phyloP scores from a whole-genome alignment of 2,329 filamentous ascomycete genomes.

The Colletotrichum magnum region DNA sequence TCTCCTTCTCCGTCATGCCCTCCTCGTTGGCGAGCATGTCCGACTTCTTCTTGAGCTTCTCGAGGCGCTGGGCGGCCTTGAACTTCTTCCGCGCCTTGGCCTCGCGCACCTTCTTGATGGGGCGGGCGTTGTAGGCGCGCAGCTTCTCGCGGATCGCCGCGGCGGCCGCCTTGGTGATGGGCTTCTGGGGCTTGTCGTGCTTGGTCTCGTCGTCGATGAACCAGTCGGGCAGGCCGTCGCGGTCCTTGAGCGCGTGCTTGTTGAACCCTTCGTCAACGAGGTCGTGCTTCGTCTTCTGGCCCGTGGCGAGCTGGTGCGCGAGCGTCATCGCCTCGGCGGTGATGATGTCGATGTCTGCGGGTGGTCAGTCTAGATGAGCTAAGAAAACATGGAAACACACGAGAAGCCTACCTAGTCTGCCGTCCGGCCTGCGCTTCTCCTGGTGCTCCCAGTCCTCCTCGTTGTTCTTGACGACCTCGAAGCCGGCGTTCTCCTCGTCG shows the following conservation, averaged over 20 bases:
- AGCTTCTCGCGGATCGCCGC: constrained; percentile 94
- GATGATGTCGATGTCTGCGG: constrained; percentile 92
- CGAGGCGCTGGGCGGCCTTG: constrained; percentile 89
- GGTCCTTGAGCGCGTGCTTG: constrained; percentile 90
- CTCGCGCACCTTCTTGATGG: constrained; percentile 99
- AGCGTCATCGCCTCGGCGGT: constrained; percentile 99
- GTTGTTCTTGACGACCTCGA: constrained; percentile 73
- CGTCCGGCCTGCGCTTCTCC: constrained; percentile 74
- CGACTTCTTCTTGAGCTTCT: constrained; percentile 98
- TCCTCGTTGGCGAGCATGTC: constrained; percentile 90
- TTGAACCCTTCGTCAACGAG: constrained; percentile 94
- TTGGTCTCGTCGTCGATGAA: constrained; percentile 92
- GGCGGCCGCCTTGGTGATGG: constrained; percentile 92
- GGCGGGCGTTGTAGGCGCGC: constrained; percentile 91
- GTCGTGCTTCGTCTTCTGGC: constrained; percentile 83
- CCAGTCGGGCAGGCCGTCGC: constrained; percentile 95
- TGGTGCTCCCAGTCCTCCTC: constrained; percentile 77
- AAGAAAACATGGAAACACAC: neutral
- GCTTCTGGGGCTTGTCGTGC: constrained; percentile 87
- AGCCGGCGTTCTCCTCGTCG: constrained; percentile 62
- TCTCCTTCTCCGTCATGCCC: constrained; percentile 95
- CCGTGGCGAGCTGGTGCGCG: constrained; percentile 90
- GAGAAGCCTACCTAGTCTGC: constrained; percentile 65
- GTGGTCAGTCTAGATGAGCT: constrained; percentile 42
- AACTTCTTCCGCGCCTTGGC: constrained; percentile 98